These are phyloP conservation scores for Cladobotryum mycophilum DNA, from an alignment of 2,329 filamentous ascomycete genomes.

Conservation along the genomic window DNA sequence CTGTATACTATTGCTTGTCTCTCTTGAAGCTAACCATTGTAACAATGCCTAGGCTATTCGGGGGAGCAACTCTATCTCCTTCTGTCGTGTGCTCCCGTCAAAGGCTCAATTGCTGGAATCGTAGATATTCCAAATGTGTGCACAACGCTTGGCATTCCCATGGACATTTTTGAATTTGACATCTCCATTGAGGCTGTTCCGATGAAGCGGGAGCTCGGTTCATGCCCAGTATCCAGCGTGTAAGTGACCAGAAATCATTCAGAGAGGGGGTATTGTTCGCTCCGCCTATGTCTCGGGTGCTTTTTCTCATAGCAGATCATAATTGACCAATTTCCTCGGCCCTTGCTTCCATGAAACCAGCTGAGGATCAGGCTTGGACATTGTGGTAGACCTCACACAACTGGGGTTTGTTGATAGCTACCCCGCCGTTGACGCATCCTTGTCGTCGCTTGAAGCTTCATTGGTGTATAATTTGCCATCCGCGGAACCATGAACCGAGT, in stretches of 20 bases:
- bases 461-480: no score
- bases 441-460: no score
- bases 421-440: no score
- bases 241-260: neutral
- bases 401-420: no score
- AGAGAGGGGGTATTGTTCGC: neutral
- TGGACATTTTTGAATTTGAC: constrained; percentile 95
- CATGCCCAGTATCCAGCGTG: constrained; percentile 14
- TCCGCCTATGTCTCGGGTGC: neutral
- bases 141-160: constrained; percentile 79
- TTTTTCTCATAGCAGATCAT: no score
- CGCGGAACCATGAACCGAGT: no score
- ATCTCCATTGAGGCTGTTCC: constrained; percentile 46
- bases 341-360: no score
- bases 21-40: neutral
- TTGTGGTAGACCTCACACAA: no score
- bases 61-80: constrained; percentile 80
- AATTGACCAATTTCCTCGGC: neutral
- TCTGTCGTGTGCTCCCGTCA: constrained; percentile 77
- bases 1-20: neutral
- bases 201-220: constrained; percentile 16
- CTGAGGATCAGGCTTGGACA: no score
- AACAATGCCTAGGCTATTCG: constrained; percentile 44
- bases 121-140: constrained; percentile 90
- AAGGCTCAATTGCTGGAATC: constrained; percentile 83